phyloP scores from a whole-genome alignment of 2,329 filamentous ascomycete genomes.

The Cladobotryum mycophilum region DNA sequence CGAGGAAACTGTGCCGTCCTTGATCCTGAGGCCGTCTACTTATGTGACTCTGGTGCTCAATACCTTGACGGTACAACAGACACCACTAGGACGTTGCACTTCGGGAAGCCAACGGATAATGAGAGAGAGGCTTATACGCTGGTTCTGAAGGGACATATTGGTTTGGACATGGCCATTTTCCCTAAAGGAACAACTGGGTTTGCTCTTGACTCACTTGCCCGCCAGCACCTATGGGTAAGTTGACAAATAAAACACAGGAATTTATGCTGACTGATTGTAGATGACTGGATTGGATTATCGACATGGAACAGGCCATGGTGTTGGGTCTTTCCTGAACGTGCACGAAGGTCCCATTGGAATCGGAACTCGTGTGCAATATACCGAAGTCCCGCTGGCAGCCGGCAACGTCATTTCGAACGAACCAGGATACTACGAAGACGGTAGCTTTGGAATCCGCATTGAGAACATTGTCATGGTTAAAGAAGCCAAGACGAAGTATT shows the following conservation, averaged over 20 bases:
- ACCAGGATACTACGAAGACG: conserved; percentile 96
- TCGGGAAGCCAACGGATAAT: conserved; percentile 73
- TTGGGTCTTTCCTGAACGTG: conserved; percentile 92
- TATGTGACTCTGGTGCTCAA: conserved; percentile 97
- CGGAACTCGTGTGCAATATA: conserved; percentile 83
- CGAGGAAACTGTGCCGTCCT: conserved; percentile 74
- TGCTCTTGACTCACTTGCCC: conserved; percentile 79
- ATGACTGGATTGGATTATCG: conserved; percentile 81
- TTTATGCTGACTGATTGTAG: conserved; percentile 20
- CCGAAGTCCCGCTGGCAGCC: conserved; percentile 80
- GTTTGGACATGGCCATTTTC: conserved; percentile 78
- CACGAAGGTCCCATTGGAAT: conserved; percentile 97
- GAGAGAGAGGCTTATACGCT: conserved; percentile 89
- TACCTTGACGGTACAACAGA: conserved; percentile 95
- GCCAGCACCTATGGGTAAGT: conserved; percentile 84
- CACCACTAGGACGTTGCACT: conserved; percentile 88
- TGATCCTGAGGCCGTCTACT: conserved; percentile 78
- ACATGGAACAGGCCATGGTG: conserved; percentile 92
- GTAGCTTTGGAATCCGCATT: conserved; percentile 88
- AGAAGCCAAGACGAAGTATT: conserved; percentile 78
- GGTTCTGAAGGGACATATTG: conserved; percentile 90
- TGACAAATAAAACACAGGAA: background rate
- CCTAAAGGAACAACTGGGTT: conserved; percentile 94
- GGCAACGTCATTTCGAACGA: conserved; percentile 96
- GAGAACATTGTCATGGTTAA: conserved; percentile 92